A percentile compares a stretch with the other conserved stretches of the same genome.
Conservation (phyloP, 208 protist species). For the Trichomonas vaginalis region DNA sequence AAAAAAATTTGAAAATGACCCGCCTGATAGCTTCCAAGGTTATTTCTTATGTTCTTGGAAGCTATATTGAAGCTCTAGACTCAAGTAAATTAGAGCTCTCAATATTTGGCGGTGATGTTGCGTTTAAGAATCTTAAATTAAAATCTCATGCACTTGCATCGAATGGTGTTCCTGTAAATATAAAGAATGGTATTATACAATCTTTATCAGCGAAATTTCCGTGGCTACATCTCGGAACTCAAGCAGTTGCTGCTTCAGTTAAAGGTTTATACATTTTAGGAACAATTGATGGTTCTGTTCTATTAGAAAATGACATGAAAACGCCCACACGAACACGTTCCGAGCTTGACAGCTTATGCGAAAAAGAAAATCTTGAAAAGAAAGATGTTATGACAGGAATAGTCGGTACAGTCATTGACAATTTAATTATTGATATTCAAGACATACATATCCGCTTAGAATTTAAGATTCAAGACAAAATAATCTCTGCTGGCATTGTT, state of each 20-base stretch:
- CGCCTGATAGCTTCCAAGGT: not conserved
- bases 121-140: not conserved
- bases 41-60: not conserved
- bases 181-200: not conserved
- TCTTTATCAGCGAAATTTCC: not conserved
- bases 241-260: not conserved
- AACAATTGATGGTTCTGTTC: not conserved
- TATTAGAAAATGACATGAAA: not conserved
- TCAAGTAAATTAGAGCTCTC: not conserved
- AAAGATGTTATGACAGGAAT: not conserved
- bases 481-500: not conserved
- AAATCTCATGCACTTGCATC: not conserved
- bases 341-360: not conserved
- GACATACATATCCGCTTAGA: not conserved
- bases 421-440: not conserved
- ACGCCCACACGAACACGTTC: not conserved
- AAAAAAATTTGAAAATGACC: not conserved
- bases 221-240: not conserved
- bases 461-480: not conserved
- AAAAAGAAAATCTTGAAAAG: not conserved
- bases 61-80: not conserved
- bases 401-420: not conserved
- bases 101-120: not conserved
- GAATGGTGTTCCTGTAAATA: not conserved
- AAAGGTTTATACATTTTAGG: not conserved